Evolutionary conservation across 495 filamentous ascomycete species (phyloP).

Genomic region (Annulohypoxylon stygium): DNA sequence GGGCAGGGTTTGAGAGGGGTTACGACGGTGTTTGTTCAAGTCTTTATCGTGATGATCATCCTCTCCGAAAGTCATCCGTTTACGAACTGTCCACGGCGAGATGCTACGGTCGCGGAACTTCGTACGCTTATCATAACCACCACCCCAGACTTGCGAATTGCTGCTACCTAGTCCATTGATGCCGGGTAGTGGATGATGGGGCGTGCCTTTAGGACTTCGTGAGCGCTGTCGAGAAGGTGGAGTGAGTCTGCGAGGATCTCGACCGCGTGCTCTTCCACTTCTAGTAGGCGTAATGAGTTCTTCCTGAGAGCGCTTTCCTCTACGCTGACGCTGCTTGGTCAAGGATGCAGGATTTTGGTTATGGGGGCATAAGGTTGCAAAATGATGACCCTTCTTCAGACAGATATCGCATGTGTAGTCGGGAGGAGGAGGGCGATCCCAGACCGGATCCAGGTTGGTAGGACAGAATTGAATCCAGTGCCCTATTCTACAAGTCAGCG

Average conservation of each 20-base stretch:
- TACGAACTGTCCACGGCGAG: conserved; percentile 23
- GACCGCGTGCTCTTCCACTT: not conserved
- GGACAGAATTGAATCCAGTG: conserved; percentile 58
- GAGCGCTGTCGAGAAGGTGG: conserved; percentile 22
- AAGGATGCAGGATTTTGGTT: conserved; percentile 49
- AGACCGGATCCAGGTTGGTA: conserved; percentile 56
- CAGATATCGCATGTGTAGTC: conserved; percentile 57
- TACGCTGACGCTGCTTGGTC: conserved; percentile 43
- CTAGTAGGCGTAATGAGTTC: not conserved
- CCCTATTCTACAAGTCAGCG: conserved; percentile 52
- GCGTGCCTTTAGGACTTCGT: not conserved
- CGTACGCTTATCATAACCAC: not conserved
- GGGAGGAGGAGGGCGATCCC: conserved; percentile 45
- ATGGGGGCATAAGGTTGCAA: conserved; percentile 51
- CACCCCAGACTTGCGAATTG: not conserved
- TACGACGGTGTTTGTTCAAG: not conserved
- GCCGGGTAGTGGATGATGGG: not conserved
- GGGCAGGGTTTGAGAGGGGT: not conserved
- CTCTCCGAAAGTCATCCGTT: conserved; percentile 15
- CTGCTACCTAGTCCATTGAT: conserved; percentile 18
- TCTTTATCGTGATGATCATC: not conserved
- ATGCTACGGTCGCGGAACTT: not conserved
- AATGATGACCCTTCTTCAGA: conserved; percentile 49
- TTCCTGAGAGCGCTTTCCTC: not conserved
- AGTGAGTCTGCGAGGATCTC: not conserved